These are phyloP conservation scores for Metroxylon sagu DNA, from an alignment of 176 grass and related monocot species.

Conservation along the genomic window DNA sequence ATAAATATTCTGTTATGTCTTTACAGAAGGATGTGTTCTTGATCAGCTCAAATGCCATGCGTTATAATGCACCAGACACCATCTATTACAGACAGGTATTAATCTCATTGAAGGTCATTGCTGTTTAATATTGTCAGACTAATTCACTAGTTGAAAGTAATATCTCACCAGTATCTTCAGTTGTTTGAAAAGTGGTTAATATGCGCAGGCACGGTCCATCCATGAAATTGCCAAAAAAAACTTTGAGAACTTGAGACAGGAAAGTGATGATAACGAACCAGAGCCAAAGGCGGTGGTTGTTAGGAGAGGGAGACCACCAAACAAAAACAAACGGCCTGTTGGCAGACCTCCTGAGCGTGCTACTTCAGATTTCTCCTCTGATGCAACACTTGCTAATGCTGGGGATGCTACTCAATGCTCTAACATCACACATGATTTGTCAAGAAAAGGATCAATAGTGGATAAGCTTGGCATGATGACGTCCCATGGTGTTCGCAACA, in stretches of 20 bases:
- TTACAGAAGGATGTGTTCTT: constrained; percentile 85
- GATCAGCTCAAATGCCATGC: constrained; percentile 85
- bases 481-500: constrained; percentile 42
- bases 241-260: constrained; percentile 90
- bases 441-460: constrained; percentile 14
- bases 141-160: too few relatives aligned
- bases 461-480: constrained; percentile 40
- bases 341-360: constrained; percentile 49
- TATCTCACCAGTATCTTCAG: neutral
- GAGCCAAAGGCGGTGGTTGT: constrained; percentile 29
- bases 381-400: constrained; percentile 36
- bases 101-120: too few relatives aligned
- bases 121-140: too few relatives aligned
- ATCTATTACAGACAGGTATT: constrained; percentile 87
- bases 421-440: constrained; percentile 36
- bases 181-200: constrained; percentile 11
- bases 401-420: constrained; percentile 33
- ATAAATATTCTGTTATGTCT: neutral
- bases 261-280: constrained; percentile 75
- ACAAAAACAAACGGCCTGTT: constrained; percentile 54
- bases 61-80: constrained; percentile 85
- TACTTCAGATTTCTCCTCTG: constrained; percentile 35
- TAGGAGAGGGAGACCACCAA: constrained; percentile 68
- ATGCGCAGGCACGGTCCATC: constrained; percentile 64
- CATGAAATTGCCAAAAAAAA: constrained; percentile 98